A percentile compares a stretch with the other conserved stretches of the same genome.
phyloP scores from a whole-genome alignment of 225 moss, liverwort and hornwort species.

The Bryum argenteum region DNA sequence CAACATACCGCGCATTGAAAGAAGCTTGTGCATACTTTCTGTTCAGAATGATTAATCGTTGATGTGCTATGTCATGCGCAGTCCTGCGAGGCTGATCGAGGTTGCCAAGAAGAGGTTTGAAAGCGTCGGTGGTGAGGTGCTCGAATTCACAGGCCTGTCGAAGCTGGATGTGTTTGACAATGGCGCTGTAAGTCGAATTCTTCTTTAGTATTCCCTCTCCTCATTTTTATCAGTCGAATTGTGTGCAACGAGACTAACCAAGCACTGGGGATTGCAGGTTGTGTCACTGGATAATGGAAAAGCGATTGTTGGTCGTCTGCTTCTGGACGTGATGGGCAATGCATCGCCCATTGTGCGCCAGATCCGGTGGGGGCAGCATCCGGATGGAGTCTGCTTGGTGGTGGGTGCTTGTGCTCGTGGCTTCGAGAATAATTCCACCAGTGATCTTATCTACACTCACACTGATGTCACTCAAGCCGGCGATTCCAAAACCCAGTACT shows the following conservation, averaged over 20 bases:
- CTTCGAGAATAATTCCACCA: slow-evolving; percentile 70
- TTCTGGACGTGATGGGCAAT: slow-evolving; percentile 95
- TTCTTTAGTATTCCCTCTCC: too few species aligned
- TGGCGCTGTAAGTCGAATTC: slow-evolving; percentile 57
- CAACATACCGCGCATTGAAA: too few species aligned
- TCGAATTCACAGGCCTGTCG: slow-evolving; percentile 74
- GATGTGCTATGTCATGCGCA: slow-evolving; percentile 27
- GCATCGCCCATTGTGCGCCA: slow-evolving; percentile 91
- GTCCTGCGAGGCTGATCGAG: slow-evolving; percentile 81
- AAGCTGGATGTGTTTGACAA: slow-evolving; percentile 86
- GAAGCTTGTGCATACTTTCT: too few species aligned
- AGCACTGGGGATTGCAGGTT: slow-evolving; percentile 44
- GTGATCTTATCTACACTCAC: slow-evolving; percentile 82
- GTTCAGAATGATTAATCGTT: not conserved
- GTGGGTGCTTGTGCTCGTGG: slow-evolving; percentile 95
- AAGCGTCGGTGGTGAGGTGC: slow-evolving; percentile 66
- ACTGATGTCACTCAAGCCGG: slow-evolving; percentile 68
- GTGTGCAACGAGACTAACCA: not conserved
- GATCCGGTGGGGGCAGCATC: slow-evolving; percentile 91
- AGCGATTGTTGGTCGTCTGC: slow-evolving; percentile 64
- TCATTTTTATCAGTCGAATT: not conserved
- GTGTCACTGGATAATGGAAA: slow-evolving; percentile 67
- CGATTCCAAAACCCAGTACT: slow-evolving; percentile 76
- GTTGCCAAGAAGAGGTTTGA: slow-evolving; percentile 69
- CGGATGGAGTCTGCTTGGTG: slow-evolving; percentile 93